Conservation (phyloP, 305 asterid species). For the Euphrasia arctica region DNA sequence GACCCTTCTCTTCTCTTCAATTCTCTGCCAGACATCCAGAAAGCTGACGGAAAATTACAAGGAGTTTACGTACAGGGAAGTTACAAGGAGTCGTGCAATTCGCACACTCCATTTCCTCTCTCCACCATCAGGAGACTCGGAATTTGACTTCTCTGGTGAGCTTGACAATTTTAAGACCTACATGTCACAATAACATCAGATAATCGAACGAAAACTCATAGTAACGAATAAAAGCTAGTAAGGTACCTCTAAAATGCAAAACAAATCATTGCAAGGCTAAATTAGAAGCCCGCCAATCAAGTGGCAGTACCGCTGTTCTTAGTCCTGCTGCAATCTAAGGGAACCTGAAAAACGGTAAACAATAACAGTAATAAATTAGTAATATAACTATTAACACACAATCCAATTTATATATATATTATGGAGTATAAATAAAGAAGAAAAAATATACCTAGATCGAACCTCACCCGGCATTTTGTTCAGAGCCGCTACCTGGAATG, state of each 20-base stretch:
- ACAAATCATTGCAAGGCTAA: constrained; percentile 91
- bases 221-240: too few species aligned
- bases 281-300: constrained; percentile 90
- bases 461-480: constrained; percentile 95
- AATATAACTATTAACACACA: constrained; percentile 1
- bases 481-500: constrained; percentile 87
- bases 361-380: not conserved
- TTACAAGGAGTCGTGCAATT: constrained; percentile 52
- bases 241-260: constrained; percentile 60
- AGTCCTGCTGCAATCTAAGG: constrained; percentile 99
- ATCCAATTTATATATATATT: constrained; percentile 9
- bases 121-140: constrained; percentile 66
- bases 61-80: constrained; percentile 37
- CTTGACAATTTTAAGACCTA: constrained; percentile 80
- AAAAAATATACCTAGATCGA: constrained; percentile 50
- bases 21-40: constrained; percentile 58
- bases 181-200: constrained; percentile 15
- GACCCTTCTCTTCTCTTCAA: constrained; percentile 30
- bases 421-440: not conserved
- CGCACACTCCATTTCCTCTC: constrained; percentile 54
- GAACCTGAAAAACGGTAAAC: constrained; percentile 47
- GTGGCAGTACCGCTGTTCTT: constrained; percentile 96
- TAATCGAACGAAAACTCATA: too few species aligned
- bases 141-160: constrained; percentile 80
- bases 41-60: constrained; percentile 42